Conservation (phyloP, 2,329 filamentous ascomycete genomes). For the Phialemoniopsis sp. region DNA sequence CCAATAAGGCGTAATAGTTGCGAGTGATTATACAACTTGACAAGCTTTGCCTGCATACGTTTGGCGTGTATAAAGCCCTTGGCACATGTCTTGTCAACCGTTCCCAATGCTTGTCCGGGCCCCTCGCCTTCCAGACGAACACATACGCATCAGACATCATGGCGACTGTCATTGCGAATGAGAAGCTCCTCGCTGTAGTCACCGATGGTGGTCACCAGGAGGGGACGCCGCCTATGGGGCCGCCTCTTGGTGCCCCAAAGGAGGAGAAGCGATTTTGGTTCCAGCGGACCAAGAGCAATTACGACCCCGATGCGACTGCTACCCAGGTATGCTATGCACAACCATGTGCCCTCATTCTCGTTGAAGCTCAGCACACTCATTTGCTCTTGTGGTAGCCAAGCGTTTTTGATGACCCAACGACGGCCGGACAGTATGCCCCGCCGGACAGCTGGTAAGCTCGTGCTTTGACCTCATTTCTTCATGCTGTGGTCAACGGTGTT, state of each 20-base stretch:
- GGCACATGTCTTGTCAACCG: no score
- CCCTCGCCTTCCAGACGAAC: not conserved
- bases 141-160: no score
- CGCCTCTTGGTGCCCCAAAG: conserved; percentile 21
- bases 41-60: no score
- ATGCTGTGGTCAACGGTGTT: no score
- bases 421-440: conserved; percentile 28
- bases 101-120: no score
- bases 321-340: conserved; percentile 26
- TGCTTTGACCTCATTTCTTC: not conserved
- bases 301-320: conserved; percentile 27
- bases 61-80: no score
- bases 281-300: conserved; percentile 14
- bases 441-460: conserved; percentile 15
- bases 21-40: no score
- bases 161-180: conserved; percentile 16
- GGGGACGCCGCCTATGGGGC: conserved; percentile 6
- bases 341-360: not conserved
- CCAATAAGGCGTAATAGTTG: no score
- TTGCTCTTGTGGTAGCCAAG: conserved; percentile 11
- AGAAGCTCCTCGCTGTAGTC: conserved; percentile 6
- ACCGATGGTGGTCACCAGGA: conserved; percentile 8
- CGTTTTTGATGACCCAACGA: conserved; percentile 32
- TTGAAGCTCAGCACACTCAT: not conserved
- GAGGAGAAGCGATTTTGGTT: conserved; percentile 25